These are phyloP conservation scores for Dictyostelium brefeldianum DNA, from an alignment of 78 protist genomes.

Conservation along the genomic window DNA sequence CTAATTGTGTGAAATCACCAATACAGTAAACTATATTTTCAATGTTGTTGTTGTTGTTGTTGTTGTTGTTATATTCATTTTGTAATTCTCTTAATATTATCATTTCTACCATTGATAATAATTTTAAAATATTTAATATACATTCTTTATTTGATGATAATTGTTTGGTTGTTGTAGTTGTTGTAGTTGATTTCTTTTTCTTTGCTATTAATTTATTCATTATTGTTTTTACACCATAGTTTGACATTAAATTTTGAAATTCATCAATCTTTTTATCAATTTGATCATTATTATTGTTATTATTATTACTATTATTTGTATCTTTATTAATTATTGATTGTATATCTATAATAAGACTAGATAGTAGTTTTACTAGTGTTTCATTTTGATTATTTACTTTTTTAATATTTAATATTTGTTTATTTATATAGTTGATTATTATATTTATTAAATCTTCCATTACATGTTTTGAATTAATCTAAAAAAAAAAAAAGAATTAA, in stretches of 20 bases:
- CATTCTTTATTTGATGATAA: background rate
- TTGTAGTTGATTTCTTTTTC: background rate
- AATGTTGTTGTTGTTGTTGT: background rate
- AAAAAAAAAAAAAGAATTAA: too few relatives aligned
- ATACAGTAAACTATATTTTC: constrained; percentile 31
- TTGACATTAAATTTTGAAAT: background rate
- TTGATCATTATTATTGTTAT: too few relatives aligned
- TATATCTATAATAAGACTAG: too few relatives aligned
- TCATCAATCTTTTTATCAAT: background rate
- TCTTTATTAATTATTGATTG: too few relatives aligned
- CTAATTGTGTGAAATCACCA: background rate
- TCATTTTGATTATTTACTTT: too few relatives aligned
- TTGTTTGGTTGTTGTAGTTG: background rate
- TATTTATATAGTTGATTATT: too few relatives aligned
- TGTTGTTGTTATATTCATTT: background rate
- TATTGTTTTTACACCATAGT: constrained; percentile 18
- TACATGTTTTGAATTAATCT: too few relatives aligned
- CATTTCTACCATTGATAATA: constrained; percentile 19
- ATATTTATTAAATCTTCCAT: too few relatives aligned
- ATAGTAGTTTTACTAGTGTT: too few relatives aligned
- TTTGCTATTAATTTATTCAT: background rate
- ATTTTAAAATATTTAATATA: constrained; percentile 6
- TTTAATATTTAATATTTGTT: too few relatives aligned
- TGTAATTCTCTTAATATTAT: background rate
- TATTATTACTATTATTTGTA: too few relatives aligned